phyloP scores from a whole-genome alignment of 305 asterid species.

The Ilex paraguariensis region DNA sequence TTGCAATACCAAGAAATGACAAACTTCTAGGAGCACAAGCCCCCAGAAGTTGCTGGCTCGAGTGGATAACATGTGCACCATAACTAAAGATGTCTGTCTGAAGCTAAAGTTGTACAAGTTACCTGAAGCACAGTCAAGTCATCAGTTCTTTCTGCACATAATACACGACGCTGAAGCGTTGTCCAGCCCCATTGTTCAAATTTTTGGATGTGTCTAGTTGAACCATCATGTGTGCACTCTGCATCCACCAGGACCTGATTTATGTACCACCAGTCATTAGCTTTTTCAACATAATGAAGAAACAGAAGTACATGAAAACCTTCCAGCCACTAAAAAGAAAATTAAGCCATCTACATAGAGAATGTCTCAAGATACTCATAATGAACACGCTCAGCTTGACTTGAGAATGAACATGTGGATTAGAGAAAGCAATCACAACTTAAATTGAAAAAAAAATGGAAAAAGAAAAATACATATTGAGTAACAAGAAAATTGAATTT shows the following conservation, averaged over 20 bases:
- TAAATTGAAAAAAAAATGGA: slow-evolving; percentile 1
- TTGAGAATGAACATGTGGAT: too few species aligned
- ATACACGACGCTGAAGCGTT: slow-evolving; percentile 81
- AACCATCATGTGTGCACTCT: slow-evolving; percentile 98
- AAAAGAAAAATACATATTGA: slow-evolving; percentile 1
- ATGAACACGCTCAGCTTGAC: background rate
- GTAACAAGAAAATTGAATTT: background rate
- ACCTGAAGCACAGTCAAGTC: slow-evolving; percentile 82
- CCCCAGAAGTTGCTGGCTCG: background rate
- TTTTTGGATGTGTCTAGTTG: slow-evolving; percentile 82
- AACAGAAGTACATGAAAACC: too few species aligned
- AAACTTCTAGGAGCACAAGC: background rate
- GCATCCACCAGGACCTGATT: slow-evolving; percentile 92
- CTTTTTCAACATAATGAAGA: background rate
- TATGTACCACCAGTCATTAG: slow-evolving; percentile 23
- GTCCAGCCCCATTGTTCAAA: slow-evolving; percentile 98
- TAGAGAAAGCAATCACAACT: too few species aligned
- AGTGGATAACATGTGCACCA: background rate
- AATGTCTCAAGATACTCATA: slow-evolving; percentile 2
- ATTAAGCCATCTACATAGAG: background rate
- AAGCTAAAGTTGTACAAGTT: slow-evolving; percentile 6
- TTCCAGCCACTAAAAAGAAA: too few species aligned
- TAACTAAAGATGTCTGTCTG: background rate
- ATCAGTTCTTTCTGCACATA: slow-evolving; percentile 86
- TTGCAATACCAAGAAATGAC: background rate